Base-by-base conservation (phyloP, 768 basidiomycete genomes). In the Dioszegia aurantiaca region DNA sequence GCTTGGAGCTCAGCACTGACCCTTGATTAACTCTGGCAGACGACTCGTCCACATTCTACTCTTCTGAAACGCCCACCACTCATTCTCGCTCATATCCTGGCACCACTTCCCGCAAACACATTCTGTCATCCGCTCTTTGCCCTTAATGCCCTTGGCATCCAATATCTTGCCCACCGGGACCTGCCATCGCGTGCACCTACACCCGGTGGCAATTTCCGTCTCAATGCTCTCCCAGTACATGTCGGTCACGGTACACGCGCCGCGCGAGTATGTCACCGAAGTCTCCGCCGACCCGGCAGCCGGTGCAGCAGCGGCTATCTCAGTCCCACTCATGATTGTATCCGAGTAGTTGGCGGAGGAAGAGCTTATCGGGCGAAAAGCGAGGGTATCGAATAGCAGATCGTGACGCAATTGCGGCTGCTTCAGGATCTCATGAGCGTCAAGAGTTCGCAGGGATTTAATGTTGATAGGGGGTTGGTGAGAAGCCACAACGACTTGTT, bases 321-420 rank as follows among this genome's bases (percentile, higher is more conserved):
- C 28, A 9, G 46, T n/a, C 46, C 51, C 51, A 3, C n/a, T 26
- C 36, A 28, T 40, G 21, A 53, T 28, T 12, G 59, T 56, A 23
- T 62, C 63, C 17, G 58, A 53, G 28, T 61, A 67, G 26, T 36
- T 59, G 27, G 16, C 26, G 5, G 56, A 36, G 43, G 69, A 64
- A 23, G 70, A 62, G 55, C 62, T 70, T 49, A 77, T 73, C 0
- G 77, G 75, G 10, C 77, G 66, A 56, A 78, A 78, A 54, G 73
- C 73, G 23, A 78, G 65, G 47, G 67, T 74, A 62, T 94, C 91
- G 64, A 93, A 92, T 64, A 93, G 83, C 60, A 93, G 81, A 77
- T 93, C 90, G 67, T 94, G 90, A 23, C 92, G 87, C 59, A 94
- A 86, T 73, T 92, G 90, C 23, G 90, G 89, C 75, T 91, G 91